Conservation (phyloP, 1,139 yeast genomes). For the Debaryomyces robertsiae region DNA sequence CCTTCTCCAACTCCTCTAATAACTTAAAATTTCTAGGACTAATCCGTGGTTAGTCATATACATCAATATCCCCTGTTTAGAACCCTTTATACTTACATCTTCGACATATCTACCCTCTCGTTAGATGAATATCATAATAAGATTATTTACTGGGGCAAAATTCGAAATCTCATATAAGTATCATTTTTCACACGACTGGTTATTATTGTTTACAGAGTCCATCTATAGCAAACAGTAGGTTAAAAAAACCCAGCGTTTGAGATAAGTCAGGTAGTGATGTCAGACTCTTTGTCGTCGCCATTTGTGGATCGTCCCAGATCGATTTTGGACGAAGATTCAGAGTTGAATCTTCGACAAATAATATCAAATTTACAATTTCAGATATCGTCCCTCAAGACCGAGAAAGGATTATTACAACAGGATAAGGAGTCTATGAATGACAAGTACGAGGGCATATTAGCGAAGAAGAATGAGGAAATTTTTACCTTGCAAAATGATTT, state of each 20-base stretch:
- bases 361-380: conserved; percentile 31
- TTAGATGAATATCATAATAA: not conserved
- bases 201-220: conserved; percentile 5
- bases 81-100: conserved; percentile 40
- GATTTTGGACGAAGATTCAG: conserved; percentile 20
- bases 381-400: conserved; percentile 33
- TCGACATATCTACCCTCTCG: conserved; percentile 30
- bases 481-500: conserved; percentile 53
- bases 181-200: conserved; percentile 9
- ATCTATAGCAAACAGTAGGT: not conserved
- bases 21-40: conserved; percentile 94
- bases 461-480: conserved; percentile 35
- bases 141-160: not conserved
- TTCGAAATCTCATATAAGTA: conserved; percentile 6
- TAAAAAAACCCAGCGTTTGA: not conserved
- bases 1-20: conserved; percentile 94
- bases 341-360: conserved; percentile 18
- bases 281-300: conserved; percentile 39
- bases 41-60: conserved; percentile 1
- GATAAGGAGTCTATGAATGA: conserved; percentile 30
- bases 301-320: conserved; percentile 43
- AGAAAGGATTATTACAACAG: conserved; percentile 37
- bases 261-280: conserved; percentile 14
- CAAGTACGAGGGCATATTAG: conserved; percentile 33
- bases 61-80: no score